Conservation (phyloP, 139 green algal species). For the Closterium sp. region DNA sequence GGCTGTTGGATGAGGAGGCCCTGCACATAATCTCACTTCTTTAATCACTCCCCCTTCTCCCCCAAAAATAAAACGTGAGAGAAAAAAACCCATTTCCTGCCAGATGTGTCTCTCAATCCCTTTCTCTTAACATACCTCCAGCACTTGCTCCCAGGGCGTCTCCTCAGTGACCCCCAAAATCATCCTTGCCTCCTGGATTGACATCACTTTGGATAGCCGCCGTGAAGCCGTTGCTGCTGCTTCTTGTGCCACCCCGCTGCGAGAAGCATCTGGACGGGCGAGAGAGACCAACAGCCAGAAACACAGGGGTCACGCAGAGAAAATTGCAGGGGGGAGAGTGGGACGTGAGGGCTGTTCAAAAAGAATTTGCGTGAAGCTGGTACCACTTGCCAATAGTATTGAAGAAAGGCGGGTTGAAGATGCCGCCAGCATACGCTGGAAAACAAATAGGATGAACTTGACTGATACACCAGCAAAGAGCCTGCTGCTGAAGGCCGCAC, state of each 20-base stretch:
- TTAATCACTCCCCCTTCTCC: too few relatives aligned
- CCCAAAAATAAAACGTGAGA: not conserved
- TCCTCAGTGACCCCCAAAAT: conserved; percentile 70
- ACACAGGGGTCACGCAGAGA: not conserved
- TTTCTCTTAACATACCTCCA: conserved; percentile 63
- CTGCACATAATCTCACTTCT: not conserved
- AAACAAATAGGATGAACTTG: too few relatives aligned
- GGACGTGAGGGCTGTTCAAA: not conserved
- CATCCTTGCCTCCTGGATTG: conserved; percentile 71
- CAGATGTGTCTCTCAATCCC: not conserved
- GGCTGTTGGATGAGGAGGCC: not conserved
- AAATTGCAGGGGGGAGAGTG: not conserved
- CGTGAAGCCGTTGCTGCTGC: conserved; percentile 51
- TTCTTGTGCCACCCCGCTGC: conserved; percentile 73
- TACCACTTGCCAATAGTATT: too few relatives aligned
- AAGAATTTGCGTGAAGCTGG: too few relatives aligned
- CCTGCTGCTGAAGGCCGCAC: too few relatives aligned
- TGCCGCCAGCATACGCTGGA: too few relatives aligned
- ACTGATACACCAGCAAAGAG: too few relatives aligned
- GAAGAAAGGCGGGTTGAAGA: too few relatives aligned
- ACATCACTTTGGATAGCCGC: conserved; percentile 61
- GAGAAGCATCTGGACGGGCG: conserved; percentile 69
- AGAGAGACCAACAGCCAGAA: not conserved
- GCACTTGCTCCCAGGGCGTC: conserved; percentile 70
- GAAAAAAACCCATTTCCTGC: not conserved